Evolutionary conservation across 2,329 filamentous ascomycete genomes (phyloP), one percentile per base, ranked within the genome.

Genomic region (Cercospora sesami): DNA sequence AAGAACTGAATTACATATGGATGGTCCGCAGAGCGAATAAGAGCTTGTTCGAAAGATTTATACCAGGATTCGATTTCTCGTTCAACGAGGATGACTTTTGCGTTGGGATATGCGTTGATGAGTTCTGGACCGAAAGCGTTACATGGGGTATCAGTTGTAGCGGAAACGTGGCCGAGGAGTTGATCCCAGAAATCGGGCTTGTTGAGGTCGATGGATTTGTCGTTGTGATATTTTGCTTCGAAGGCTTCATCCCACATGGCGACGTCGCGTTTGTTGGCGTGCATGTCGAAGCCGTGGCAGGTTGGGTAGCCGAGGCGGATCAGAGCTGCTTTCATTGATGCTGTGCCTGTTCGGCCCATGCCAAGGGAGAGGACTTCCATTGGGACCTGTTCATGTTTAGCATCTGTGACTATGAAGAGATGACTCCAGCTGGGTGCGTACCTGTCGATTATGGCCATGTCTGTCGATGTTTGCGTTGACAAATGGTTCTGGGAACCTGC

Each of bases 171-270:
- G 39, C 76, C 77, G 1, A 79, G 72, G 5, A 79, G 64, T 51
- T 75, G 71, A 63, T 79, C 77, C 72, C 75, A 78, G 45, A 66
- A 69, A 55, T 36, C 45, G n/a, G 65, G 33, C 5, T 57, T 42
- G 53, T 68, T 60, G 21, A 68, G 67, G 5, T 62, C 55, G 59
- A 64, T 21, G 5, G 68, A 63, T 5, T 45, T 65, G 31, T 60
- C 39, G 51, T 62, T 63, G 60, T 66, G 68, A 26, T 67, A 72
- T 62, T 87, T 87, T 69, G 87, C 87, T 23, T 81, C 79, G 63
- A 91, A 83, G 42, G 89, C 89, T 68, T 90, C 86, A 80, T 87
- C 86, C 89, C 89, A 91, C 80, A 90, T 85, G 33, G 89, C 81
- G 57, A 85, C 86, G 73, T 90, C 88, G 31, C 84, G 85, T 6